Evolutionary conservation across 2,329 filamentous ascomycete species (phyloP).

Genomic region (Elsinoe ampelina): DNA sequence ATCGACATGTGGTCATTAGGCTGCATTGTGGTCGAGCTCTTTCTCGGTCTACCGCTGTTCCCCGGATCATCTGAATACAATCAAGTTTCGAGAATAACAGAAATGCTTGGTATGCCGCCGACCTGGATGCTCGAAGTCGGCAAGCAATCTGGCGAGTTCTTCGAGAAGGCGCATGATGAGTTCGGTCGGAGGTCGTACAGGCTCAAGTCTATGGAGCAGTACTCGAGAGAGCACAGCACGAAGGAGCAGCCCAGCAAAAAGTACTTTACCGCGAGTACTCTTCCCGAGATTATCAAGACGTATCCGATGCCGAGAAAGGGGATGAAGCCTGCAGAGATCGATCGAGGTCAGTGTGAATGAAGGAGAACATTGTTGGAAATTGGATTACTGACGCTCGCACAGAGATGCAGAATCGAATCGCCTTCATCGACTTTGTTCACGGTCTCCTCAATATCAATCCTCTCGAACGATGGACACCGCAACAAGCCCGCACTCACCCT

Average conservation of each 20-base stretch:
- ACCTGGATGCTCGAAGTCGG: conserved; percentile 99
- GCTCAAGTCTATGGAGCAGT: conserved; percentile 95
- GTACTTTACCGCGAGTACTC: conserved; percentile 88
- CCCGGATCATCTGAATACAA: conserved; percentile 98
- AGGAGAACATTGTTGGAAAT: background rate
- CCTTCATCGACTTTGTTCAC: conserved; percentile 96
- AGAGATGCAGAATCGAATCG: conserved; percentile 98
- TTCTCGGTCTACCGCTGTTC: conserved; percentile 87
- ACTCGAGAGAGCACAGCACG: conserved; percentile 85
- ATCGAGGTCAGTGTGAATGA: conserved; percentile 60
- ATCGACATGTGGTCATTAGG: conserved; percentile 99
- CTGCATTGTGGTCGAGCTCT: conserved; percentile 96
- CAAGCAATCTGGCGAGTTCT: conserved; percentile 95
- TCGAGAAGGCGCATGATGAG: conserved; percentile 85
- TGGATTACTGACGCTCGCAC: conserved; percentile 18
- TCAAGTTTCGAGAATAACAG: conserved; percentile 90
- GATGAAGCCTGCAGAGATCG: conserved; percentile 95
- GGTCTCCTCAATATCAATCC: conserved; percentile 91
- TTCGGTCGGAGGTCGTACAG: conserved; percentile 85
- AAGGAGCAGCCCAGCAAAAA: conserved; percentile 99
- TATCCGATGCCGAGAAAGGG: conserved; percentile 99
- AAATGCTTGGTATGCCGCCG: conserved; percentile 93
- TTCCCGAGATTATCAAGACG: conserved; percentile 94
- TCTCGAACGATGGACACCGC: conserved; percentile 91
- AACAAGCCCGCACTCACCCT: conserved; percentile 92